Percentiles rank a stretch among this genome's conserved stretches.
Conservation (phyloP, 176 grass and related monocot species). For the Ensete ventricosum region DNA sequence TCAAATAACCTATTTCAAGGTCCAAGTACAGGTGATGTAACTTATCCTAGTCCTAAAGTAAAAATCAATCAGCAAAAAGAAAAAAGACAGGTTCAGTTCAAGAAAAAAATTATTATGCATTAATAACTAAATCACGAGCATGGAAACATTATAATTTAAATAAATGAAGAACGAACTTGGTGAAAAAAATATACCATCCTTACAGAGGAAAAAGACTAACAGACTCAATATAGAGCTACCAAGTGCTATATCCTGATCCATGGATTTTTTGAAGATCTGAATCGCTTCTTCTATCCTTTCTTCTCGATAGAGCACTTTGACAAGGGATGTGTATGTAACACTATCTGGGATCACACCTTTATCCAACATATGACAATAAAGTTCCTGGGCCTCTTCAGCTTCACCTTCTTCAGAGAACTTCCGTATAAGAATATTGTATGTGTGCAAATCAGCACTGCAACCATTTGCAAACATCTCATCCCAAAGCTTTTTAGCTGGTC, state of each 20-base stretch:
- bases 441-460: conserved; percentile 63
- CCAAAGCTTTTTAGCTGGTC: conserved; percentile 88
- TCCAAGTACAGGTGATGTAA: too few species aligned
- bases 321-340: conserved; percentile 45
- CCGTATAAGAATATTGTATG: conserved; percentile 76
- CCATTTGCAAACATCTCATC: conserved; percentile 89
- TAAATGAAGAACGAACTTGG: not conserved
- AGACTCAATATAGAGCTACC: conserved; percentile 35
- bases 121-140: not conserved
- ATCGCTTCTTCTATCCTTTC: conserved; percentile 51
- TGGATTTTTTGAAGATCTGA: conserved; percentile 52
- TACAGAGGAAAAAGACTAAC: conserved; percentile 47
- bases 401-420: conserved; percentile 61
- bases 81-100: too few species aligned
- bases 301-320: conserved; percentile 52
- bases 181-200: conserved; percentile 44
- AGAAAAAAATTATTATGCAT: not conserved
- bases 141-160: not conserved
- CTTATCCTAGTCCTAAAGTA: too few species aligned
- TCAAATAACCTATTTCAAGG: too few species aligned
- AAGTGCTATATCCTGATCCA: conserved; percentile 43
- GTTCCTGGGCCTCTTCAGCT: conserved; percentile 44
- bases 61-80: too few species aligned
- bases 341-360: conserved; percentile 58
- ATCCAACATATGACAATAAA: conserved; percentile 68